A percentile compares a stretch with the other conserved stretches of the same genome.
phyloP scores from a whole-genome alignment of 345 rosid species.

The Rhodomyrtus tomentosa region DNA sequence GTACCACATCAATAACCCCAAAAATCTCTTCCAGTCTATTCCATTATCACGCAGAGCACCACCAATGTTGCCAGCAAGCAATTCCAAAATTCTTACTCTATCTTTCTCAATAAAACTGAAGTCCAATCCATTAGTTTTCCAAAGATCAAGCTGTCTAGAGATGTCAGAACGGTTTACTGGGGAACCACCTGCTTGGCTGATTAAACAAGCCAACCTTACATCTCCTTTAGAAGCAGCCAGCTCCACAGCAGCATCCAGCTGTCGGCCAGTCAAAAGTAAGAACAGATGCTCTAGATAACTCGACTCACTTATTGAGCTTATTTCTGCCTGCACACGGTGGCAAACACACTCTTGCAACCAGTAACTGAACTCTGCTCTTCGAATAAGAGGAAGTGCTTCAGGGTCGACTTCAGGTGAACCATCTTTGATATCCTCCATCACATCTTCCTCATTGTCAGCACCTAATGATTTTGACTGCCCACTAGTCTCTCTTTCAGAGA shows the following conservation, averaged over 20 bases:
- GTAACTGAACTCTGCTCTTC: conserved; percentile 90
- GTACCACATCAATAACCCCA: conserved; percentile 96
- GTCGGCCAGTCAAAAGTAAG: conserved; percentile 82
- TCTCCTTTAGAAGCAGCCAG: conserved; percentile 87
- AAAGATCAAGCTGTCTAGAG: conserved; percentile 62
- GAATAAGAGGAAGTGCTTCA: conserved; percentile 73
- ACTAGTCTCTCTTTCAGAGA: conserved; percentile 56
- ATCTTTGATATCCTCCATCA: conserved; percentile 78
- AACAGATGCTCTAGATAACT: conserved; percentile 71
- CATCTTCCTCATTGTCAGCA: conserved; percentile 81
- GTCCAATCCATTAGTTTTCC: conserved; percentile 86
- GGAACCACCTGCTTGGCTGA: conserved; percentile 96
- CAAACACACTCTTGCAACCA: conserved; percentile 93
- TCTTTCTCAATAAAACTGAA: conserved; percentile 83
- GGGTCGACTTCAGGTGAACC: conserved; percentile 50
- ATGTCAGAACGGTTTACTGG: conserved; percentile 59
- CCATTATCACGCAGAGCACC: conserved; percentile 41
- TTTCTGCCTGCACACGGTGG: conserved; percentile 84
- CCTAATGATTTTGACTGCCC: conserved; percentile 41
- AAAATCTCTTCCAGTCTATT: conserved; percentile 96
- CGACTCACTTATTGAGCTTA: conserved; percentile 63
- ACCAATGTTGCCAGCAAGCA: conserved; percentile 84
- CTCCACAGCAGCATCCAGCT: conserved; percentile 77
- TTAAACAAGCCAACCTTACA: conserved; percentile 86
- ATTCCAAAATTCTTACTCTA: conserved; percentile 67